Base-by-base conservation (phyloP, 495 filamentous ascomycete genomes). In the Aspergillus carlsbadensis region DNA sequence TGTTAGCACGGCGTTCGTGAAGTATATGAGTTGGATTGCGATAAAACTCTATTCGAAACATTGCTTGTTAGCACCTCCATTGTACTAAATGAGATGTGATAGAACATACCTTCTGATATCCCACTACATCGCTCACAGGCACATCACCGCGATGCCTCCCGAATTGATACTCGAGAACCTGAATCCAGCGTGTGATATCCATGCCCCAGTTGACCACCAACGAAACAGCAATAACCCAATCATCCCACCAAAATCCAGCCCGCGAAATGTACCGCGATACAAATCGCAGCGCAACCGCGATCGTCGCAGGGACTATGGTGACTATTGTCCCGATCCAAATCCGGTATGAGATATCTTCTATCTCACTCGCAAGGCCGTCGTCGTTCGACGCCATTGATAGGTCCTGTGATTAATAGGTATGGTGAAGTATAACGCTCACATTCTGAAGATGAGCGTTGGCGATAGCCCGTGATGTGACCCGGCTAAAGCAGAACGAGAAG, bases 201-300 rank as follows among this genome's bases (percentile, higher is more conserved):
- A 66, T 61, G 14, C 10, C 52, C 68, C 64, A 69, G 43, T 65
- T 67, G 4, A 67, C 10, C 1, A 71, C 64, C 57, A 74, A 36
- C 11, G 72, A 60, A 34, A 60, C 48, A 0, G 60, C 54, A 49
- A 76, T 69, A 8, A 60, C 70, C 45, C 61, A 73, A 41, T 74
- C 72, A 67, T 74, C 71, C 71, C 71, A 76, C 71, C 72, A 74
- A 10, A 65, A 54, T 1, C 63, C 64, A 15, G 67, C 68, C 10
- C 50, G 20, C 14, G 71, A 61, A 22, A 69, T 45, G 40, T 56
- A 49, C 14, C 71, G 59, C 18, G 70, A 63, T 37, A 62, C 11
- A 17, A 70, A 67, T 18, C 73, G 65, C 15, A 70, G 21, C 5
- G 48, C 46, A 13, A 74, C 71, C 3, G 51, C 59, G 10, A 71